A percentile compares a stretch with the other conserved stretches of the same genome.
These are phyloP conservation scores for Cladosporium sp. DNA, from an alignment of 2,329 filamentous ascomycete species.

Conservation along the genomic window DNA sequence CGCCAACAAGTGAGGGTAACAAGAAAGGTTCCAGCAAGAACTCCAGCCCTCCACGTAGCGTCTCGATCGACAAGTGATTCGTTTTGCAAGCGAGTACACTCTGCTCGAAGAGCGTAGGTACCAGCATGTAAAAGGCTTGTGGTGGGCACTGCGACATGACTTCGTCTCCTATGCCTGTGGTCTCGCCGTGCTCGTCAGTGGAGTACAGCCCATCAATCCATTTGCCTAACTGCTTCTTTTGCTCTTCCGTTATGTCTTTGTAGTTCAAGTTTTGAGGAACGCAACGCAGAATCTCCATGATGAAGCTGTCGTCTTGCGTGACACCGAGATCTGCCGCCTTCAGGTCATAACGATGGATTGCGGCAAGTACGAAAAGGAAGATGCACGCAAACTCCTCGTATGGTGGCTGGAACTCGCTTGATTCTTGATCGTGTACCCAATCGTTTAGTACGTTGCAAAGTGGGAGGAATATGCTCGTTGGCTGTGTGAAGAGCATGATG, in stretches of 20 bases:
- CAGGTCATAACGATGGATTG: slow-evolving; percentile 75
- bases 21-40: slow-evolving; percentile 79
- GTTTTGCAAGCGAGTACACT: slow-evolving; percentile 70
- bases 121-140: slow-evolving; percentile 77
- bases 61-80: slow-evolving; percentile 66
- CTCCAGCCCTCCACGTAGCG: slow-evolving; percentile 72
- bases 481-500: slow-evolving; percentile 72
- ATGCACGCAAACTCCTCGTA: slow-evolving; percentile 85
- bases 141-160: slow-evolving; percentile 79
- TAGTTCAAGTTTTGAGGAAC: slow-evolving; percentile 59
- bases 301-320: slow-evolving; percentile 62
- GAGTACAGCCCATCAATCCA: slow-evolving; percentile 81
- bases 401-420: slow-evolving; percentile 77
- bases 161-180: slow-evolving; percentile 72
- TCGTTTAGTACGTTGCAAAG: slow-evolving; percentile 74
- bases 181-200: slow-evolving; percentile 57
- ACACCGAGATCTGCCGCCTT: slow-evolving; percentile 62
- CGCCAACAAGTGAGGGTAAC: slow-evolving; percentile 74
- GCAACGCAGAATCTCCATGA: slow-evolving; percentile 64
- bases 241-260: slow-evolving; percentile 65
- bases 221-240: slow-evolving; percentile 64
- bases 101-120: slow-evolving; percentile 75
- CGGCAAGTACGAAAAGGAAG: slow-evolving; percentile 69
- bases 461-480: slow-evolving; percentile 68
- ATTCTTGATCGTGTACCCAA: slow-evolving; percentile 81